Evolutionary conservation across 352 stramenopile genomes (phyloP).

Genomic region (Pythium coloratum): DNA sequence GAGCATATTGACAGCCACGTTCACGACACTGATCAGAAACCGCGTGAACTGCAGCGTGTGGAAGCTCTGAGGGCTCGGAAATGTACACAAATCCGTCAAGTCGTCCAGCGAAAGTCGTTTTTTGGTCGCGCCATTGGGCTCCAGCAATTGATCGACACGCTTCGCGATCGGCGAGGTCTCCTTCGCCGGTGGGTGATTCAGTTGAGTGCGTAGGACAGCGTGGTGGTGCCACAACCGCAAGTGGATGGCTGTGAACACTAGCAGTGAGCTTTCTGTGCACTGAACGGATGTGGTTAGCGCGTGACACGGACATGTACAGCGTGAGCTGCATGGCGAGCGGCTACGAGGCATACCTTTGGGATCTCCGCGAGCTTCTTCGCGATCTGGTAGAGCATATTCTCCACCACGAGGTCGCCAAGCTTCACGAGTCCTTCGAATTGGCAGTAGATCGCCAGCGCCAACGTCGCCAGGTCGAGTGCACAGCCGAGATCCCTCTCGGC

Average conservation of each 20-base stretch:
- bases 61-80: slow-evolving; percentile 39
- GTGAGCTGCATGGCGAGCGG: background rate
- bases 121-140: background rate
- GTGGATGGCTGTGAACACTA: slow-evolving; percentile 49
- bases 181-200: slow-evolving; percentile 1
- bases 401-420: slow-evolving; percentile 61
- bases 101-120: slow-evolving; percentile 8
- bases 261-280: slow-evolving; percentile 24
- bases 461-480: slow-evolving; percentile 52
- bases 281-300: background rate
- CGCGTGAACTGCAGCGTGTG: slow-evolving; percentile 50
- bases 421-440: slow-evolving; percentile 41
- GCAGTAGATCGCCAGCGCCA: slow-evolving; percentile 55
- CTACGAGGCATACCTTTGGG: slow-evolving; percentile 30
- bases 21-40: slow-evolving; percentile 38
- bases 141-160: slow-evolving; percentile 1
- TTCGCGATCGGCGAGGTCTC: slow-evolving; percentile 10
- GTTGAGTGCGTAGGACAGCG: slow-evolving; percentile 20
- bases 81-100: slow-evolving; percentile 31
- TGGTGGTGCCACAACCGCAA: slow-evolving; percentile 55
- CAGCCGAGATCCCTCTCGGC: slow-evolving; percentile 30
- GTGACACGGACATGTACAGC: no score
- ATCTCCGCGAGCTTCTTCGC: slow-evolving; percentile 72
- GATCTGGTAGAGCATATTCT: slow-evolving; percentile 83
- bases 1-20: slow-evolving; percentile 23